Percentiles rank a stretch among this genome's conserved stretches.
These are phyloP conservation scores for Globisporangium solare DNA, from an alignment of 352 stramenopile genomes.

Conservation along the genomic window DNA sequence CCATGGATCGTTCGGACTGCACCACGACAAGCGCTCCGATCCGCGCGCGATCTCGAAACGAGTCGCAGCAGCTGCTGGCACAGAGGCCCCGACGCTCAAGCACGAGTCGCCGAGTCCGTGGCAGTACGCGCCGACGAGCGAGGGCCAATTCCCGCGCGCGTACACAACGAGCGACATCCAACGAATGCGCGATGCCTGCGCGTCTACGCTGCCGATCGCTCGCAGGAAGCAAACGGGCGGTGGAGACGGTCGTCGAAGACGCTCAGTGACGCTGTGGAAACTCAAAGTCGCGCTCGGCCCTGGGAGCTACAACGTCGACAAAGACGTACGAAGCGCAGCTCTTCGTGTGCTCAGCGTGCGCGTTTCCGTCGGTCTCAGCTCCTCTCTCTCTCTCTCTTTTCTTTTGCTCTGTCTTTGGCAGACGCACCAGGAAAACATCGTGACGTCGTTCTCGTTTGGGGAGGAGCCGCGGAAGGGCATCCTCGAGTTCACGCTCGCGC, in stretches of 20 bases:
- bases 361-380: neutral
- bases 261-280: constrained; percentile 15
- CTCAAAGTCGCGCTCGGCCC: constrained; percentile 37
- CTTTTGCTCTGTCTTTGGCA: constrained; percentile 7
- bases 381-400: constrained; percentile 1
- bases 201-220: neutral
- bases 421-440: constrained; percentile 38
- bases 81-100: constrained; percentile 8
- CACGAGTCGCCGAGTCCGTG: constrained; percentile 19
- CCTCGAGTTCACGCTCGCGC: constrained; percentile 26
- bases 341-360: neutral
- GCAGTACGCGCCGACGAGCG: constrained; percentile 32
- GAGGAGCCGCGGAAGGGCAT: constrained; percentile 43
- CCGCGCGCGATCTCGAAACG: constrained; percentile 1
- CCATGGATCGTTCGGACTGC: constrained; percentile 37
- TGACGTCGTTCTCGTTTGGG: constrained; percentile 43
- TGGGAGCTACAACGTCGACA: constrained; percentile 49
- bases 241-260: neutral
- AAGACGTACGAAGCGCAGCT: constrained; percentile 24
- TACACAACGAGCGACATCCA: constrained; percentile 44
- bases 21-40: constrained; percentile 15
- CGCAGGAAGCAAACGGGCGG: constrained; percentile 7
- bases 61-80: constrained; percentile 3
- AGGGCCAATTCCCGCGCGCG: constrained; percentile 38
- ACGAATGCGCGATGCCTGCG: constrained; percentile 8